phyloP scores from a whole-genome alignment of 768 basidiomycete genomes.

The Trametopsis cervina region DNA sequence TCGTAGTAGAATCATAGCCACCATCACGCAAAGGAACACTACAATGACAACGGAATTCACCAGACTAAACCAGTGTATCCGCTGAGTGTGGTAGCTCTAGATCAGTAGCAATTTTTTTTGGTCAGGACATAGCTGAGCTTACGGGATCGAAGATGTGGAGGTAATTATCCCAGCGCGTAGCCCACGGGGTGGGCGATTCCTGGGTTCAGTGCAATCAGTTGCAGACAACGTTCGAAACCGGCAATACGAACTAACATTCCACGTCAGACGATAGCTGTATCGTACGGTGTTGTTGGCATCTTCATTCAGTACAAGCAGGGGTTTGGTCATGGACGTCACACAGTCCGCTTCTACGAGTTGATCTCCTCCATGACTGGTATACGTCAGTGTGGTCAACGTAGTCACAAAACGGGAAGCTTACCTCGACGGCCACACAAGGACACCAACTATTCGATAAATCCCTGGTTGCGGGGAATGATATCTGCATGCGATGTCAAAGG shows the following conservation, averaged over 20 bases:
- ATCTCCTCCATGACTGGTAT: slow-evolving; percentile 52
- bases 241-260: slow-evolving; percentile 79
- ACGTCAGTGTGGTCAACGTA: neutral
- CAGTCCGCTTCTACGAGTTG: slow-evolving; percentile 50
- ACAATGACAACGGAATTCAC: slow-evolving; percentile 91
- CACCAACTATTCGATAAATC: slow-evolving; percentile 85
- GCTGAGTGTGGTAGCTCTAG: slow-evolving; percentile 16
- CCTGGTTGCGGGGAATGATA: slow-evolving; percentile 71
- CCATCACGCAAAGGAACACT: slow-evolving; percentile 88
- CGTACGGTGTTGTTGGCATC: slow-evolving; percentile 52
- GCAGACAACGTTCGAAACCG: neutral
- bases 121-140: slow-evolving; percentile 4
- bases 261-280: slow-evolving; percentile 85
- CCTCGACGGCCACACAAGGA: slow-evolving; percentile 75
- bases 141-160: slow-evolving; percentile 85
- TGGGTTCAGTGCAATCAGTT: slow-evolving; percentile 21
- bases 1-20: slow-evolving; percentile 81
- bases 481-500: slow-evolving; percentile 33
- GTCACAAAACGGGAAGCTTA: slow-evolving; percentile 11
- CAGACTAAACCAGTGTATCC: slow-evolving; percentile 95
- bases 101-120: neutral
- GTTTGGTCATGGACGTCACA: slow-evolving; percentile 31
- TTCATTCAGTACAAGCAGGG: slow-evolving; percentile 54
- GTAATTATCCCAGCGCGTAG: slow-evolving; percentile 95
- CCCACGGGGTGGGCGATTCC: slow-evolving; percentile 88